These are phyloP conservation scores for Salix udensis DNA, from an alignment of 345 rosid species.

Conservation along the genomic window DNA sequence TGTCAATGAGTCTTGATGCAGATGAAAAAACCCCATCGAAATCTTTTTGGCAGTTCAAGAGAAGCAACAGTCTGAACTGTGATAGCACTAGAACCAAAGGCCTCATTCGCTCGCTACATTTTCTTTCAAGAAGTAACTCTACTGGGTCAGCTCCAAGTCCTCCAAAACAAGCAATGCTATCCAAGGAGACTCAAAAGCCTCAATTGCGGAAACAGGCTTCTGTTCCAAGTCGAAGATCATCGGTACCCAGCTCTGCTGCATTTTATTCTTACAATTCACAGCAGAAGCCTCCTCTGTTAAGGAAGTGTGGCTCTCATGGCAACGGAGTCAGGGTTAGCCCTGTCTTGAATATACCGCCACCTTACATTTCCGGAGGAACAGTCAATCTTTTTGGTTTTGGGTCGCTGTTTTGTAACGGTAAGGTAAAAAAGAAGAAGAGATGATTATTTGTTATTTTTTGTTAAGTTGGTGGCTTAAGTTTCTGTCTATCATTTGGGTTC, in stretches of 20 bases:
- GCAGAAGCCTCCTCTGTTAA: slow-evolving; percentile 39
- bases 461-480: slow-evolving; percentile 20
- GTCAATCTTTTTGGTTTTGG: slow-evolving; percentile 63
- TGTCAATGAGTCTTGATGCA: slow-evolving; percentile 39
- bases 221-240: slow-evolving; percentile 39
- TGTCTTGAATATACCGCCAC: slow-evolving; percentile 64
- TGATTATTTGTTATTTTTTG: neutral
- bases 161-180: slow-evolving; percentile 28
- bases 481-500: slow-evolving; percentile 25
- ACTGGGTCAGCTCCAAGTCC: slow-evolving; percentile 74
- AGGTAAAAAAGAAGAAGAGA: slow-evolving; percentile 60
- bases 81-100: slow-evolving; percentile 50
- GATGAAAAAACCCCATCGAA: slow-evolving; percentile 37
- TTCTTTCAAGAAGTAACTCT: slow-evolving; percentile 79
- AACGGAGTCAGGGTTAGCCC: slow-evolving; percentile 64
- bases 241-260: slow-evolving; percentile 29
- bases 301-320: slow-evolving; percentile 51
- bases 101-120: slow-evolving; percentile 58
- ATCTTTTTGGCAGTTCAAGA: slow-evolving; percentile 70
- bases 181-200: slow-evolving; percentile 45
- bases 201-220: slow-evolving; percentile 52
- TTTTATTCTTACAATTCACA: slow-evolving; percentile 29
- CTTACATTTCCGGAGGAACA: slow-evolving; percentile 59
- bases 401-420: slow-evolving; percentile 70
- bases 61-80: slow-evolving; percentile 77